phyloP scores from a whole-genome alignment of 768 basidiomycete genomes.

The Mrakia frigida region DNA sequence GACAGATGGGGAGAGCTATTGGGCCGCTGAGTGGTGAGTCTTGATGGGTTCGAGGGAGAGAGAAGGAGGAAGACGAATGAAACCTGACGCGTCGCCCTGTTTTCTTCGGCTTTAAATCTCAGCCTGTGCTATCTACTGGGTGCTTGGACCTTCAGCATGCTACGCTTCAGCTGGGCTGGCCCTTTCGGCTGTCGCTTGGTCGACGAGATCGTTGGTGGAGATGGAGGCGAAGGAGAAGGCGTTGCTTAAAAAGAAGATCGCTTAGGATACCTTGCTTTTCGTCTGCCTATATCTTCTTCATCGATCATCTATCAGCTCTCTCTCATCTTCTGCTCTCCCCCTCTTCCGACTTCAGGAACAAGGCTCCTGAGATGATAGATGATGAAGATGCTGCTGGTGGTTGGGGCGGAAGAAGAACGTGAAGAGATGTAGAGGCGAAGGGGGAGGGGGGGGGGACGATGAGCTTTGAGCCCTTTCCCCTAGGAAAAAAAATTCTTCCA shows the following conservation, averaged over 20 bases:
- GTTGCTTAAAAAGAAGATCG: background rate
- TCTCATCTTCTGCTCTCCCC: too few relatives aligned
- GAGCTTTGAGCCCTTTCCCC: too few relatives aligned
- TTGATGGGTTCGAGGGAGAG: background rate
- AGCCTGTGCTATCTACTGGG: slow-evolving; percentile 39
- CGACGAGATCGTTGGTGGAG: background rate
- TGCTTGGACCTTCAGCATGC: slow-evolving; percentile 40
- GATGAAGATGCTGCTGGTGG: too few relatives aligned
- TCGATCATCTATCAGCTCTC: too few relatives aligned
- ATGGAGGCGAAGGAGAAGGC: background rate
- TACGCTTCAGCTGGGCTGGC: slow-evolving; percentile 38
- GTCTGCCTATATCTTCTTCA: background rate
- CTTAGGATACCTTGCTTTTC: background rate
- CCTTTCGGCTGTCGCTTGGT: slow-evolving; percentile 22
- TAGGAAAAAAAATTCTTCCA: too few relatives aligned
- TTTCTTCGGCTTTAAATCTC: background rate
- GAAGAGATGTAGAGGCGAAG: too few relatives aligned
- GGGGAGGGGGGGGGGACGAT: too few relatives aligned
- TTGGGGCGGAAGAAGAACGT: too few relatives aligned
- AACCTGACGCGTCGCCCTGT: background rate
- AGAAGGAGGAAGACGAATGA: background rate
- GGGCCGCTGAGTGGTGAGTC: slow-evolving; percentile 77
- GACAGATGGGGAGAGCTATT: slow-evolving; percentile 87
- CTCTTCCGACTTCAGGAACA: too few relatives aligned
- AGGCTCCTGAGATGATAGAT: too few relatives aligned